These are phyloP conservation scores for Anisodus tanguticus DNA, from an alignment of 257 asterid species.

Conservation along the genomic window DNA sequence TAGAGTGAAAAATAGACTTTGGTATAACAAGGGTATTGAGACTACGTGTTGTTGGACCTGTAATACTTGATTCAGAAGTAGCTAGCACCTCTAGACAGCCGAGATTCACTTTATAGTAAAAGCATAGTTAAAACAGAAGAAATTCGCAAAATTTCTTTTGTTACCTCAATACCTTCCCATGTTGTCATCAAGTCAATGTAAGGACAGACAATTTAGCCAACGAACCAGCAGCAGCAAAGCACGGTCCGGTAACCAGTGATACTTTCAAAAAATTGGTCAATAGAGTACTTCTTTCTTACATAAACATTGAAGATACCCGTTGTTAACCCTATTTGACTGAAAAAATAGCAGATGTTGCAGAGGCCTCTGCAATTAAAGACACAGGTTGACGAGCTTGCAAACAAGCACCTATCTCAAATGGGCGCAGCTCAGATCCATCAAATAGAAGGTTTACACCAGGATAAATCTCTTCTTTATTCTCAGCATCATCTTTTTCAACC, in stretches of 20 bases:
- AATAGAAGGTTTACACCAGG: conserved; percentile 95
- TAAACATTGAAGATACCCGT: conserved; percentile 19
- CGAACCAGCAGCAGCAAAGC: conserved; percentile 29
- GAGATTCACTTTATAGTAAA: conserved; percentile 21
- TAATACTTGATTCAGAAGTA: conserved; percentile 19
- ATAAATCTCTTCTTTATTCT: conserved; percentile 82
- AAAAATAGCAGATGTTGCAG: conserved; percentile 74
- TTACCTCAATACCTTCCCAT: conserved; percentile 31
- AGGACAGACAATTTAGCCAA: conserved; percentile 21
- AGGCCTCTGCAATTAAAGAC: conserved; percentile 86
- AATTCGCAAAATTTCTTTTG: not conserved
- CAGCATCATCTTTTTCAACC: conserved; percentile 77
- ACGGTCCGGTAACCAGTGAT: not conserved
- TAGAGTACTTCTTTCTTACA: conserved; percentile 26
- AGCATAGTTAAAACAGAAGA: not conserved
- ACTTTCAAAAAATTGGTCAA: not conserved
- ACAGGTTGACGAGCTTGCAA: conserved; percentile 98
- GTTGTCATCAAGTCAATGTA: conserved; percentile 10
- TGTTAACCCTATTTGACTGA: conserved; percentile 49
- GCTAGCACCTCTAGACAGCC: not conserved
- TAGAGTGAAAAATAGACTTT: not conserved
- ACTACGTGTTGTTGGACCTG: conserved; percentile 20
- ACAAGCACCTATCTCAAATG: conserved; percentile 96
- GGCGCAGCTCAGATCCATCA: conserved; percentile 87
- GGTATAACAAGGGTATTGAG: conserved; percentile 20